Percentiles rank a stretch among this genome's conserved stretches.
phyloP scores from a whole-genome alignment of 1,284 basidiomycete species.

The Fistulinella cinereoalba region DNA sequence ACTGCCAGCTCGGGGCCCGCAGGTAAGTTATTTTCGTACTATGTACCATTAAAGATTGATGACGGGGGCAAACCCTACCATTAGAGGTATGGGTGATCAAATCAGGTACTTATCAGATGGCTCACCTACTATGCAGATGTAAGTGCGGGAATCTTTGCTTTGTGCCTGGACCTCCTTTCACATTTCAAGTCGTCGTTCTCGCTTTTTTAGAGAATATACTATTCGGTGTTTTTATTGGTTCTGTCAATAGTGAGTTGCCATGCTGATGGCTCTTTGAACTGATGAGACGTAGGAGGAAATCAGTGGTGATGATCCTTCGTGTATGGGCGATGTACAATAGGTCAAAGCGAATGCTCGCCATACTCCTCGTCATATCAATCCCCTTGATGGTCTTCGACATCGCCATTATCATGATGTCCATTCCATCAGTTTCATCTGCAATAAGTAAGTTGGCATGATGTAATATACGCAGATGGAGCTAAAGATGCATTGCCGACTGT shows the following conservation, averaged over 20 bases:
- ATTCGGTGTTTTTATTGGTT: not conserved
- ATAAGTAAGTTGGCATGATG: not conserved
- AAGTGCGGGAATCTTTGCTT: not conserved
- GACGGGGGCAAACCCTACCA: no score
- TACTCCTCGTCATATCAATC: constrained; percentile 4
- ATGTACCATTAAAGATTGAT: no score
- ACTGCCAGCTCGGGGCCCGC: no score
- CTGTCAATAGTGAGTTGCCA: not conserved
- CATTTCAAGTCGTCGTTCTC: no score
- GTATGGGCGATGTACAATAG: constrained; percentile 14
- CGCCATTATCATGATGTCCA: not conserved
- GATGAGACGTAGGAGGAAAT: not conserved
- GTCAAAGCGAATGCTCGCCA: constrained; percentile 5
- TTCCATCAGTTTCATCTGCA: not conserved
- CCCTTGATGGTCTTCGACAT: constrained; percentile 2
- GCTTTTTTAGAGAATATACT: no score
- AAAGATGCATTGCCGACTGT: not conserved
- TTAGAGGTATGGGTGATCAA: not conserved
- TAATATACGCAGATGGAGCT: no score
- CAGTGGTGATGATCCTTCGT: constrained; percentile 3
- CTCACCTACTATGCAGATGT: not conserved
- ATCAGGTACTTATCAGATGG: no score
- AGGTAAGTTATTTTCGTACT: not conserved
- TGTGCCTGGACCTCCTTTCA: no score
- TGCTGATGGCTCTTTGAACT: not conserved